These are phyloP conservation scores for Solanum habrochaites DNA, from an alignment of 257 asterid species.

Conservation along the genomic window DNA sequence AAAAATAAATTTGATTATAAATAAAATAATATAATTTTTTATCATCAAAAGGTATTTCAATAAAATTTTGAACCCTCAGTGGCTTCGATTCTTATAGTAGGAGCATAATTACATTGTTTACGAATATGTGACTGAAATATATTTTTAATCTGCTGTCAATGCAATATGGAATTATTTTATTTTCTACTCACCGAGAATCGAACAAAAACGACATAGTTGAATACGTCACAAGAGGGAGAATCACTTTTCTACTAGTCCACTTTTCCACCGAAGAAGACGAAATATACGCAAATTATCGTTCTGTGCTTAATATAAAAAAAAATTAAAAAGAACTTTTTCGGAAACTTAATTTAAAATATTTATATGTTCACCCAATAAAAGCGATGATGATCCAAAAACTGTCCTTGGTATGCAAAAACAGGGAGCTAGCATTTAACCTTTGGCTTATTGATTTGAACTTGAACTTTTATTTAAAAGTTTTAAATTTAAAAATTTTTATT, in stretches of 20 bases:
- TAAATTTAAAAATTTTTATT: rapidly evolving
- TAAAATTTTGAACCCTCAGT: too few relatives aligned
- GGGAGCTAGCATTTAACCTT: neutral
- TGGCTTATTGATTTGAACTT: too few relatives aligned
- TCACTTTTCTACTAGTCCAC: neutral
- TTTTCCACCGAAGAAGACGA: neutral
- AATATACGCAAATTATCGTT: neutral
- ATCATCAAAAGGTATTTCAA: too few relatives aligned
- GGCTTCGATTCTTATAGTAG: too few relatives aligned
- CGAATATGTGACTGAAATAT: neutral
- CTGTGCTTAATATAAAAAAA: too few relatives aligned
- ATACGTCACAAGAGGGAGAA: neutral
- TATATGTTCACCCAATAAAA: neutral
- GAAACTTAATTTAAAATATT: too few relatives aligned
- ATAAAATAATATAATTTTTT: too few relatives aligned
- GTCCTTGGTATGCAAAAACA: neutral
- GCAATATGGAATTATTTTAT: neutral
- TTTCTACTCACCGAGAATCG: neutral
- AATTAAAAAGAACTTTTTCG: too few relatives aligned
- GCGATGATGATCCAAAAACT: neutral
- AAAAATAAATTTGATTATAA: too few relatives aligned
- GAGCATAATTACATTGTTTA: too few relatives aligned
- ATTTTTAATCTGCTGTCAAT: neutral
- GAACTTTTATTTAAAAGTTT: too few relatives aligned
- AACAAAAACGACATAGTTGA: neutral